phyloP scores from a whole-genome alignment of 768 basidiomycete genomes.

The Exsudoporus frostii region DNA sequence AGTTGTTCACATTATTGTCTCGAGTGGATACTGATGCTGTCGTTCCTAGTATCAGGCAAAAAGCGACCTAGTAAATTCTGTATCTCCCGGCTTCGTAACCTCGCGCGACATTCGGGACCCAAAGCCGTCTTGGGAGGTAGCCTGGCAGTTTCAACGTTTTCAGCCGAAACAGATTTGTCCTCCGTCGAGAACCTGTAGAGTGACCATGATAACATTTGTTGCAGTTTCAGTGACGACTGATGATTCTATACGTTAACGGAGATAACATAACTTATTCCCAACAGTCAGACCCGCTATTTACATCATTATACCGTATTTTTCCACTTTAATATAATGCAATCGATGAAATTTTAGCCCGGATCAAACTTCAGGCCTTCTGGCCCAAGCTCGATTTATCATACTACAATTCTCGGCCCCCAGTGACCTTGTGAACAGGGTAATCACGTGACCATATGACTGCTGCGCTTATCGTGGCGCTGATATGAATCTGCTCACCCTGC shows the following conservation, averaged over 20 bases:
- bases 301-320: conserved; percentile 15
- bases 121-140: conserved; percentile 87
- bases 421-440: too few relatives aligned
- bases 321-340: too few relatives aligned
- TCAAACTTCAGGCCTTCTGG: too few relatives aligned
- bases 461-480: neutral
- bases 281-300: conserved; percentile 10
- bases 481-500: conserved; percentile 13
- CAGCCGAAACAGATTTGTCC: conserved; percentile 79
- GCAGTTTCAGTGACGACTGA: conserved; percentile 39
- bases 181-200: conserved; percentile 80
- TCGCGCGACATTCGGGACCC: conserved; percentile 85
- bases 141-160: conserved; percentile 90
- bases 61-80: conserved; percentile 92
- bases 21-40: neutral
- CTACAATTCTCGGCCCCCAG: too few relatives aligned
- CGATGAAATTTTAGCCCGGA: conserved; percentile 2
- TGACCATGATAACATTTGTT: conserved; percentile 33
- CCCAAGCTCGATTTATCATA: too few relatives aligned
- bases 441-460: too few relatives aligned
- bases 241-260: conserved; percentile 1
- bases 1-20: conserved; percentile 33
- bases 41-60: conserved; percentile 81
- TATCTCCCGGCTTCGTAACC: conserved; percentile 84
- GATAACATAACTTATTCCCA: conserved; percentile 21